Evolutionary conservation across 164 flowering plant species (phyloP), one percentile per base, ranked within the genome.

Genomic region (Chimonanthus salicifolius): DNA sequence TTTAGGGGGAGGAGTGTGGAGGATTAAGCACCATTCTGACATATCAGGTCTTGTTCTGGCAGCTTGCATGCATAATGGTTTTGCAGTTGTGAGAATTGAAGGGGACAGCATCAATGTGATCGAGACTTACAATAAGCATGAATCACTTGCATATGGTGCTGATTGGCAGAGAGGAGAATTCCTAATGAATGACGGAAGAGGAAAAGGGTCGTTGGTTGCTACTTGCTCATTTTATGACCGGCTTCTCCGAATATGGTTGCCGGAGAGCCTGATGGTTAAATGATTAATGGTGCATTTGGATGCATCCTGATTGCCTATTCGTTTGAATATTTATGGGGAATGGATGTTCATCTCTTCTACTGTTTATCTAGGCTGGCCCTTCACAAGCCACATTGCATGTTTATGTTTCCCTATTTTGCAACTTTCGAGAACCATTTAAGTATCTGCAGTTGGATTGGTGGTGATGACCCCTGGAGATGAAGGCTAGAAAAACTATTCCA

Each of bases 31-130:
- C 78, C 97, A 94, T 71, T 95, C 99, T 0, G 71, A 13, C 21
- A 73, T 85, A 45, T 83, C 85, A 5, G 89, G 84, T 58, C 51
- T 94, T 47, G 79, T 94, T 58, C 78, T 96, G 83, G 86, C 94
- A 10, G 98, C 99, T 64, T 96, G 99, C 79, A 96, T 94, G 98
- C 99, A 96, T 82, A 92, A 90, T 74, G 98, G 99, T 0, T 92
- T 92, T 81, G 86, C 89, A 62, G 68, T 94, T 74, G 92, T 86
- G 6, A 86, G 78, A 62, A 72, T 80, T 6, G 70, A 75, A 49
- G 87, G 81, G 8, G 85, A 80, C 58, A 69, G 76, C 46, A 71
- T 83, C 21, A 83, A 85, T 74, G 82, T 89, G 5, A 9, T 87
- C 45, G 97, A 93, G 81, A 86, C 87, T 47, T 95, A 88, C 65